Conservation (phyloP, 2,329 filamentous ascomycete genomes). For the Penicillium thymicola region DNA sequence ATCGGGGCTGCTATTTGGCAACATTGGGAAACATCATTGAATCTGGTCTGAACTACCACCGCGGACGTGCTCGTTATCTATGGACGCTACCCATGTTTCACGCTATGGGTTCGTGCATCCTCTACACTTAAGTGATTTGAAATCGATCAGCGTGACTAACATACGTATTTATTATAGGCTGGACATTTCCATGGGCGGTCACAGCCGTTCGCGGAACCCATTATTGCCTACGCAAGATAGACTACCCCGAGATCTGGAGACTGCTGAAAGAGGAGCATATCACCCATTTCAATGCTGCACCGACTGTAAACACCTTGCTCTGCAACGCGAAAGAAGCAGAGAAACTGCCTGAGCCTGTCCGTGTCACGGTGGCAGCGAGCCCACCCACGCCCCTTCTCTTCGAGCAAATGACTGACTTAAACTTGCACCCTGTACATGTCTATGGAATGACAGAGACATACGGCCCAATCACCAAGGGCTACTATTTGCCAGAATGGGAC, state of each 20-base stretch:
- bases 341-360: conserved; percentile 65
- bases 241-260: conserved; percentile 90
- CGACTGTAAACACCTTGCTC: conserved; percentile 91
- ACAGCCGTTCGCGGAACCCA: conserved; percentile 92
- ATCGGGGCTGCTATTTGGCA: conserved; percentile 82
- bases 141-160: neutral
- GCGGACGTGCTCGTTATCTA: conserved; percentile 72
- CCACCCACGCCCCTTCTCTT: conserved; percentile 89
- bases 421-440: conserved; percentile 86
- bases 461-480: conserved; percentile 92
- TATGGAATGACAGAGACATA: conserved; percentile 90
- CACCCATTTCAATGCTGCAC: conserved; percentile 93
- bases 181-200: conserved; percentile 92
- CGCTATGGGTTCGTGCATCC: conserved; percentile 48
- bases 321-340: conserved; percentile 76
- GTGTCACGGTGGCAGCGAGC: conserved; percentile 87
- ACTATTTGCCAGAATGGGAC: conserved; percentile 84
- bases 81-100: conserved; percentile 92
- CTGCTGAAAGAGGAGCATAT: conserved; percentile 81
- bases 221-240: conserved; percentile 89
- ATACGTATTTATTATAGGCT: conserved; percentile 42
- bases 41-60: conserved; percentile 71
- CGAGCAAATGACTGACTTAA: conserved; percentile 83
- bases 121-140: neutral
- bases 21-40: conserved; percentile 84